These are phyloP conservation scores for Arthrobotrys conoides DNA, from an alignment of 2,329 filamentous ascomycete genomes.

Conservation along the genomic window DNA sequence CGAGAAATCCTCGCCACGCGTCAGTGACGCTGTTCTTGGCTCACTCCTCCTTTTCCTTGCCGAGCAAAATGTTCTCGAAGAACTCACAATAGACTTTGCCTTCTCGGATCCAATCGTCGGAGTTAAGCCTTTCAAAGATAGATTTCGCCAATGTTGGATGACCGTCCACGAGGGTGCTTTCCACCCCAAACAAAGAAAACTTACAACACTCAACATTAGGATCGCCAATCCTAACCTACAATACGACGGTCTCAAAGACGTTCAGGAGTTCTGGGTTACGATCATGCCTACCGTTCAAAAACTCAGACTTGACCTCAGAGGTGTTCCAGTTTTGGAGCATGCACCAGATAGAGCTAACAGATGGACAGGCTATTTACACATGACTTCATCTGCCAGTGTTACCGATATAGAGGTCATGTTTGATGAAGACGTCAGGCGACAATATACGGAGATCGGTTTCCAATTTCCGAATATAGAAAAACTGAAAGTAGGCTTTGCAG, in stretches of 20 bases:
- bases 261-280: constrained; percentile 17
- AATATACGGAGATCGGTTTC: constrained; percentile 27
- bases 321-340: not conserved
- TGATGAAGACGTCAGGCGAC: not conserved
- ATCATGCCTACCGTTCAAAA: constrained; percentile 23
- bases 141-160: constrained; percentile 16
- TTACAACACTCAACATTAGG: constrained; percentile 23
- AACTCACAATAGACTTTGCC: constrained; percentile 37
- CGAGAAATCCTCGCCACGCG: constrained; percentile 9
- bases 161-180: constrained; percentile 12
- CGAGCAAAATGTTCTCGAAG: constrained; percentile 35
- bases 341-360: not conserved
- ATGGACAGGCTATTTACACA: constrained; percentile 14
- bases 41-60: constrained; percentile 39
- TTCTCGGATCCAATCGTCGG: not conserved
- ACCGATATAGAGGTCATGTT: constrained; percentile 22
- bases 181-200: constrained; percentile 11
- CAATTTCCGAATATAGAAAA: constrained; percentile 16
- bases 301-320: constrained; percentile 22
- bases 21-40: constrained; percentile 42
- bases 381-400: not conserved
- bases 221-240: constrained; percentile 16
- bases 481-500: constrained; percentile 21
- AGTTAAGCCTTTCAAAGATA: not conserved
- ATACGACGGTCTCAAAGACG: constrained; percentile 18